A percentile compares a stretch with the other conserved stretches of the same genome.
These are phyloP conservation scores for Penicillium sp. DNA, from an alignment of 2,329 filamentous ascomycete genomes.

Conservation along the genomic window DNA sequence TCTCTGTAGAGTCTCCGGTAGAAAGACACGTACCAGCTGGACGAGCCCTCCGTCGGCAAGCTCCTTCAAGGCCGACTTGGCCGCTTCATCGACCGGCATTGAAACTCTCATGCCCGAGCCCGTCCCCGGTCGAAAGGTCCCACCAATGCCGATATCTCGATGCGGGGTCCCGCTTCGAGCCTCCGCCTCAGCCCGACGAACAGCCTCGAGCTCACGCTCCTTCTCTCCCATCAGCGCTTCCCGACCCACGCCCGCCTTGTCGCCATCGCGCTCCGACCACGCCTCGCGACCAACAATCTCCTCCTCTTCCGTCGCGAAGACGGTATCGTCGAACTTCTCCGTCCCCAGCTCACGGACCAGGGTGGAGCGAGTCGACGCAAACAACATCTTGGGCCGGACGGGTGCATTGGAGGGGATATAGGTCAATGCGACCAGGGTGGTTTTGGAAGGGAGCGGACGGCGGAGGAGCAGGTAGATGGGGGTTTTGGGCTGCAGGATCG, in stretches of 20 bases:
- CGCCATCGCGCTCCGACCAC: constrained; percentile 48
- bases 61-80: constrained; percentile 45
- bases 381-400: constrained; percentile 61
- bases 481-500: constrained; percentile 49
- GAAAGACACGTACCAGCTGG: constrained; percentile 42
- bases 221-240: constrained; percentile 57
- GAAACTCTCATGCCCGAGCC: constrained; percentile 42
- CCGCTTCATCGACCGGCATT: constrained; percentile 50
- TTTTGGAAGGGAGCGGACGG: constrained; percentile 30
- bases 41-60: constrained; percentile 40
- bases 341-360: constrained; percentile 55
- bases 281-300: constrained; percentile 52
- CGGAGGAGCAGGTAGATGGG: constrained; percentile 59
- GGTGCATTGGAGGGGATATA: constrained; percentile 59
- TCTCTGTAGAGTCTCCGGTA: too few relatives aligned
- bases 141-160: constrained; percentile 44
- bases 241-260: constrained; percentile 25
- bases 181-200: constrained; percentile 54
- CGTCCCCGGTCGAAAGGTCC: constrained; percentile 26
- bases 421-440: constrained; percentile 49
- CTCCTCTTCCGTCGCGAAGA: constrained; percentile 55
- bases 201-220: constrained; percentile 52
- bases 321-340: constrained; percentile 53
- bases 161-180: constrained; percentile 49
- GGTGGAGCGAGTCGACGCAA: constrained; percentile 58